Evolutionary conservation across 192 early-diverging fungal species (phyloP).

Genomic region (Haplosporangium gracile): DNA sequence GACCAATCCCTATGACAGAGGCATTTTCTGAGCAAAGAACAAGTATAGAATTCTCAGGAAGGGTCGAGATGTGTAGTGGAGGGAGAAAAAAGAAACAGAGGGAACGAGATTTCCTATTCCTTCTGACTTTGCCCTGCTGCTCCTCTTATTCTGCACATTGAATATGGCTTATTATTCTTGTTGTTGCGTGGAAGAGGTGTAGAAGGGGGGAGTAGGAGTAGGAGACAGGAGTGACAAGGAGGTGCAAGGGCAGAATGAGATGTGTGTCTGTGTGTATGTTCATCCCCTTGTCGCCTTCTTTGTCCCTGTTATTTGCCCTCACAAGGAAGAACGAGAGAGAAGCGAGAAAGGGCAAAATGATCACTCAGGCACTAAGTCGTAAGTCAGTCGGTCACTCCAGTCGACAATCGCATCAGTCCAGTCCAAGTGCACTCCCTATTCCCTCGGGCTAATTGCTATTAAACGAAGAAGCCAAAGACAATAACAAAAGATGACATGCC

Average conservation of each 20-base stretch:
- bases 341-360: too few relatives aligned
- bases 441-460: conserved; percentile 1
- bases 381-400: background rate
- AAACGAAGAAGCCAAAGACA: background rate
- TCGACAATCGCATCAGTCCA: background rate
- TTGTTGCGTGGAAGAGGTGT: background rate
- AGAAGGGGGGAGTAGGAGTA: background rate
- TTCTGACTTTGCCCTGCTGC: background rate
- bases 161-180: background rate
- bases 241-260: conserved; percentile 33
- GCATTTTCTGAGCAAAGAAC: background rate
- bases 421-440: background rate
- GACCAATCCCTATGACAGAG: background rate
- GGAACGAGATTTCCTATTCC: conserved; percentile 3
- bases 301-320: background rate
- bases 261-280: background rate
- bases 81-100: background rate
- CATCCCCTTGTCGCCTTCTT: conserved; percentile 17
- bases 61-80: background rate
- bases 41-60: conserved; percentile 28
- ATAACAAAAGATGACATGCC: background rate
- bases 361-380: background rate
- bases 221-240: conserved; percentile 11
- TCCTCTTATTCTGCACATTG: background rate
- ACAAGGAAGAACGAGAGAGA: background rate